Evolutionary conservation across 768 basidiomycete genomes (phyloP), one percentile per base, ranked within the genome.

Genomic region (Boletus eberwhitei): DNA sequence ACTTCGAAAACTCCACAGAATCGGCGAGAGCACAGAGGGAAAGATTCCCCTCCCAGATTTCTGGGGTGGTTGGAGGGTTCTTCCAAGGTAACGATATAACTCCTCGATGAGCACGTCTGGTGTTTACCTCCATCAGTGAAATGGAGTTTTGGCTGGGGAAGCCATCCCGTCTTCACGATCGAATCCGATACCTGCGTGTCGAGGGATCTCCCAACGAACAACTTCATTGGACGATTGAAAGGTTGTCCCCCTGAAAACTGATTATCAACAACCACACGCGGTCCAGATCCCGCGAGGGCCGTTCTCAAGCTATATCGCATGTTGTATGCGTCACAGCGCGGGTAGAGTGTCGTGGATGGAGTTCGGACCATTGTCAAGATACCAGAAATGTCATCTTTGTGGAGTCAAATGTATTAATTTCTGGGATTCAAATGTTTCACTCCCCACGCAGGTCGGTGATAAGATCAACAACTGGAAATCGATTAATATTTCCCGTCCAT

Each of bases 131-230:
- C 5, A 48, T 37, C 64, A 97, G 94, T 55, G 96, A 98, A 73
- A 79, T 98, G 48, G 96, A 98, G 67, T 98, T 98, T 70, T 98
- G 96, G 96, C 79, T 82, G n/a, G 96, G 96, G 31, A 89, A 93
- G 64, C 91, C 92, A n/a, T 95, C 92, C 24, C 82, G 96, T 37
- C 75, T 98, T 47, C 95, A 98, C 62, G 94, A 98, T 70, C 86
- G 95, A 41, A 82, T 96, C 56, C 83, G 83, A 24, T 93, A 93
- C 69, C 74, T 82, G 47, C 83, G 83, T n/a, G 67, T 72, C 19
- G 75, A 77, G 46, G 77, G 72, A 35, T 73, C 78, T 16, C 58
- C 76, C 0, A 78, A 80, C 13, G 80, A 79, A 41, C 67, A 74
- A 22, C 76, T 82, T 13, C 70, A 70, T 59, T 97, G 94, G 94